Percentiles rank a stretch among this genome's conserved stretches.
Conservation (phyloP, 2,329 filamentous ascomycete genomes). For the Phyllosticta citribraziliensis region DNA sequence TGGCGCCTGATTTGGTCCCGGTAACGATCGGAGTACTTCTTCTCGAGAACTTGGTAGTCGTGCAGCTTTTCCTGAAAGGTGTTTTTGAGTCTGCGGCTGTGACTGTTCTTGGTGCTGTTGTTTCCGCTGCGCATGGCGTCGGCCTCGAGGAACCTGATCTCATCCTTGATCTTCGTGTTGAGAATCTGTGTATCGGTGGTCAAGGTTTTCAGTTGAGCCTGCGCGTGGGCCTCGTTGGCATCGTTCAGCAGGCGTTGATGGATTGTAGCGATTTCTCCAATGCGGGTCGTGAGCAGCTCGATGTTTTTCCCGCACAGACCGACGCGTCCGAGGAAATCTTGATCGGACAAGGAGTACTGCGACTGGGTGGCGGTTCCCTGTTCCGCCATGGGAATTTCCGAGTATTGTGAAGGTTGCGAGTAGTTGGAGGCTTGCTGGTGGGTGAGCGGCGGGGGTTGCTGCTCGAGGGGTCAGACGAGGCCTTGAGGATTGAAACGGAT, state of each 20-base stretch:
- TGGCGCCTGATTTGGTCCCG: conserved; percentile 71
- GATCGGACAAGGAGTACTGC: conserved; percentile 46
- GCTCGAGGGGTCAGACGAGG: conserved; percentile 16
- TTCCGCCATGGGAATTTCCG: conserved; percentile 10
- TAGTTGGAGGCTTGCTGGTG: conserved; percentile 28
- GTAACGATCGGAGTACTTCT: conserved; percentile 59
- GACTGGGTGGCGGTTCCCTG: conserved; percentile 3
- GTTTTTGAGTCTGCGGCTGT: conserved; percentile 59
- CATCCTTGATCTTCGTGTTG: conserved; percentile 67
- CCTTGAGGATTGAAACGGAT: conserved; percentile 26
- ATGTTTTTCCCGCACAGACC: conserved; percentile 59
- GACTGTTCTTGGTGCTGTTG: conserved; percentile 58
- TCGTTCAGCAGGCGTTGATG: conserved; percentile 60
- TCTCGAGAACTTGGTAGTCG: conserved; percentile 62
- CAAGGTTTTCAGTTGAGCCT: conserved; percentile 53
- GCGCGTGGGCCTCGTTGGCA: conserved; percentile 47
- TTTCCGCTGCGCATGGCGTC: conserved; percentile 57
- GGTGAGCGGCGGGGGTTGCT: conserved; percentile 19
- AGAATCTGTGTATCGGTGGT: conserved; percentile 61
- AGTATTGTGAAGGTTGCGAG: conserved; percentile 30
- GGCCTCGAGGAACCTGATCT: conserved; percentile 65
- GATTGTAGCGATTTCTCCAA: conserved; percentile 57
- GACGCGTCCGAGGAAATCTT: conserved; percentile 60
- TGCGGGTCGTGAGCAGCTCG: conserved; percentile 53
- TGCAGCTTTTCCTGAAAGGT: conserved; percentile 64